A percentile compares a stretch with the other conserved stretches of the same genome.
phyloP scores from a whole-genome alignment of 2,329 filamentous ascomycete species.

The Trichophyton mentagrophytes region DNA sequence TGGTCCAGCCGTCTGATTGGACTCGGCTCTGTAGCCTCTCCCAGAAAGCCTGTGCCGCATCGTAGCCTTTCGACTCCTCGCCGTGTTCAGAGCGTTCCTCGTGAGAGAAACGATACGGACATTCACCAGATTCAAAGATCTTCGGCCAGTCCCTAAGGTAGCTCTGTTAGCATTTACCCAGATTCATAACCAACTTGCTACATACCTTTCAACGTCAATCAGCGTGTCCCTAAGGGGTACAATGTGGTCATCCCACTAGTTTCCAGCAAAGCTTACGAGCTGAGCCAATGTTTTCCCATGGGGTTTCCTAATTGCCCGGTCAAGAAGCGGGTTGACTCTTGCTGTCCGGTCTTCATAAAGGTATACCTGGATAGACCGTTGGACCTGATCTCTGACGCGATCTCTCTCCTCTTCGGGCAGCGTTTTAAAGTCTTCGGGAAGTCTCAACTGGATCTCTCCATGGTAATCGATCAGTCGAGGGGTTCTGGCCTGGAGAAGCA shows the following conservation, averaged over 20 bases:
- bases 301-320: constrained; percentile 15
- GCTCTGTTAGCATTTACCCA: background rate
- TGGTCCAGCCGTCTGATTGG: constrained; percentile 5
- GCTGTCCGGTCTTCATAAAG: constrained; percentile 19
- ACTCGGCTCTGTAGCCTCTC: constrained; percentile 7
- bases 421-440: constrained; percentile 16
- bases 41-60: constrained; percentile 11
- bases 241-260: constrained; percentile 21
- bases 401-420: constrained; percentile 13
- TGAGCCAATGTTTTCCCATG: constrained; percentile 13
- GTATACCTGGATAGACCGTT: constrained; percentile 15
- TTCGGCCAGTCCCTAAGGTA: background rate
- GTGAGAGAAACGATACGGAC: constrained; percentile 10
- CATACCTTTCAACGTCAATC: constrained; percentile 4
- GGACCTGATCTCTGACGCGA: constrained; percentile 7
- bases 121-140: background rate
- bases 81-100: constrained; percentile 7
- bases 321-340: constrained; percentile 16
- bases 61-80: constrained; percentile 9
- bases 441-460: constrained; percentile 17
- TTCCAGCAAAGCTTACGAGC: constrained; percentile 17
- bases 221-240: constrained; percentile 7
- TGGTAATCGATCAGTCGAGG: constrained; percentile 14
- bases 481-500: constrained; percentile 1
- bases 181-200: background rate